These are phyloP conservation scores for Venturia effusa DNA, from an alignment of 2,329 filamentous ascomycete species.

Conservation along the genomic window DNA sequence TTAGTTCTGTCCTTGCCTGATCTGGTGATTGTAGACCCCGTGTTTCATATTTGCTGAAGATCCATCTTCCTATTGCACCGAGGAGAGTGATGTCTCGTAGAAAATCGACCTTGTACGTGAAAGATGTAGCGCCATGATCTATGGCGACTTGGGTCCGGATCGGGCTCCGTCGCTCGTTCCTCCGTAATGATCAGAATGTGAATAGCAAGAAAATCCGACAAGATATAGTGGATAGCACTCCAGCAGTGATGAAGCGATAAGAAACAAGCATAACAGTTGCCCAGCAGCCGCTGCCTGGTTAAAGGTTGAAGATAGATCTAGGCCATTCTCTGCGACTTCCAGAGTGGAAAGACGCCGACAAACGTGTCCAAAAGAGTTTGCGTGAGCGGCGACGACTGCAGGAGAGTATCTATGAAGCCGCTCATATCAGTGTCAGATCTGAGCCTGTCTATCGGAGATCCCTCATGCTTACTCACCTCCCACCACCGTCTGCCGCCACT, in stretches of 20 bases:
- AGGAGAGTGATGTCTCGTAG: conserved; percentile 2
- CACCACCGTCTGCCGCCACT: neutral
- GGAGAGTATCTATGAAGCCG: neutral
- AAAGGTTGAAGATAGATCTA: neutral
- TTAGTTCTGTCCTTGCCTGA: neutral
- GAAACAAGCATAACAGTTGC: neutral
- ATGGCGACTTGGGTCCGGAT: neutral
- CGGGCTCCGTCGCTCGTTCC: neutral
- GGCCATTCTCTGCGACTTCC: neutral
- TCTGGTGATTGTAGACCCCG: conserved; percentile 5
- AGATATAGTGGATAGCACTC: neutral
- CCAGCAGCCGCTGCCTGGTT: neutral
- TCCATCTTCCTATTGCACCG: neutral
- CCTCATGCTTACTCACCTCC: neutral
- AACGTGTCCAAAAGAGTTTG: neutral
- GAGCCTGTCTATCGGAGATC: no score
- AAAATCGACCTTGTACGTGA: neutral
- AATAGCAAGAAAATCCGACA: neutral
- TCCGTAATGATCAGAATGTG: neutral
- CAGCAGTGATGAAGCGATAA: neutral
- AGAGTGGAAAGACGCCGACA: neutral
- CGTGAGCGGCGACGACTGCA: neutral
- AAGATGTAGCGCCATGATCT: neutral
- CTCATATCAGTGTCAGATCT: neutral
- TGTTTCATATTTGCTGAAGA: neutral